Evolutionary conservation across 2,329 filamentous ascomycete genomes (phyloP).

Genomic region (Aphanocladium album): DNA sequence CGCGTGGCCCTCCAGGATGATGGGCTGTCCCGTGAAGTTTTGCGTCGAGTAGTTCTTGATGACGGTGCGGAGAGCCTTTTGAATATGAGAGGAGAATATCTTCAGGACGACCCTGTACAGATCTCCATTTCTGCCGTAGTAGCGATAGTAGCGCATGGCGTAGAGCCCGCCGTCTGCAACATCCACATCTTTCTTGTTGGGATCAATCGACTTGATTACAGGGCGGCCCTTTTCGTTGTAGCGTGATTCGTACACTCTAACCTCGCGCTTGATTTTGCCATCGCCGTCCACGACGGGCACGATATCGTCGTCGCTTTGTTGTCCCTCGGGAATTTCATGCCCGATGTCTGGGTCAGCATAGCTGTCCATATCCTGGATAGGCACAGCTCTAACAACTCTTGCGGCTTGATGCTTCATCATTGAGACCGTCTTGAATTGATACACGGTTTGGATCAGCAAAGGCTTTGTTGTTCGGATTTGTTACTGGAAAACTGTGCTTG

Average conservation of each 20-base stretch:
- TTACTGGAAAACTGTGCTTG: no score
- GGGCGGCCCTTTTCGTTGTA: not conserved
- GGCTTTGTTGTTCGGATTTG: no score
- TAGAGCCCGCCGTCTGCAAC: constrained; percentile 29
- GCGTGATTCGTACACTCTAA: not conserved
- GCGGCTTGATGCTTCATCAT: no score
- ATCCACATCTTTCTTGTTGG: constrained; percentile 12
- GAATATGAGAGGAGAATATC: not conserved
- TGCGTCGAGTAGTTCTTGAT: not conserved
- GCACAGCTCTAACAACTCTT: no score
- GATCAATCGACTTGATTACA: not conserved
- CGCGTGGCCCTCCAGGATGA: not conserved
- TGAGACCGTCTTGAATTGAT: no score
- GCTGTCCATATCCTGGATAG: no score
- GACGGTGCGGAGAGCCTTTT: not conserved
- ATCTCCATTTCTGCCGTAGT: not conserved
- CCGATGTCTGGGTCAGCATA: not conserved
- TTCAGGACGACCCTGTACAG: constrained; percentile 2
- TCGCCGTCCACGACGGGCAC: not conserved
- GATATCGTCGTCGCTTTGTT: not conserved
- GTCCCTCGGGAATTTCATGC: not conserved
- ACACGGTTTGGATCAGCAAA: no score
- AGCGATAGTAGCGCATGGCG: not conserved
- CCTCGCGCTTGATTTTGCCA: not conserved
- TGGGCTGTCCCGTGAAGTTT: not conserved